Evolutionary conservation across 164 flowering plant genomes (phyloP).

Genomic region (Macadamia integrifolia): DNA sequence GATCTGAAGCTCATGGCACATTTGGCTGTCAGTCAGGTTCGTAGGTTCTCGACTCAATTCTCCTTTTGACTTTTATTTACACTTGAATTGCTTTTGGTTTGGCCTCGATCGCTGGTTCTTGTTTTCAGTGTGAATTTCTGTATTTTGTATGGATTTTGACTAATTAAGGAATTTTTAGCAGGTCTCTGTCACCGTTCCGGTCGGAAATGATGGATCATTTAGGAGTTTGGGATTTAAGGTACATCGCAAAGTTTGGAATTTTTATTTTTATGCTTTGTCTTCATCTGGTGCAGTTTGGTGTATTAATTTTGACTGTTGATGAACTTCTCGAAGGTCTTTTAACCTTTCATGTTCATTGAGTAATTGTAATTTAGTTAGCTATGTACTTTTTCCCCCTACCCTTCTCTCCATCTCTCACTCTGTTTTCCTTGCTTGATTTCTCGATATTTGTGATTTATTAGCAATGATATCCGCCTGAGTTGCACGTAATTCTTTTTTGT

Average conservation of each 20-base stretch:
- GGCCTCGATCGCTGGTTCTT: not conserved
- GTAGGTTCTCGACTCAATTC: not conserved
- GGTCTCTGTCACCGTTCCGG: constrained; percentile 41
- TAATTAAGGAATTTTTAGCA: constrained; percentile 20
- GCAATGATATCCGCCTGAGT: no score
- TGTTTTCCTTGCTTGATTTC: no score
- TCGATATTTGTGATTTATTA: no score
- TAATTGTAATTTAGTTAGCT: no score
- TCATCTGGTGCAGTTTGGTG: not conserved
- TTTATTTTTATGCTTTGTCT: not conserved
- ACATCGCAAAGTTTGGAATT: not conserved
- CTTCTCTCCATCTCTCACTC: not conserved
- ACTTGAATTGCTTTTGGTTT: not conserved
- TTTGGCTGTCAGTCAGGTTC: constrained; percentile 36
- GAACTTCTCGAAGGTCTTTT: not conserved
- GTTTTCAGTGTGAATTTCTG: not conserved
- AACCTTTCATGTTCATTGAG: no score
- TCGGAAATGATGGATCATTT: constrained; percentile 31
- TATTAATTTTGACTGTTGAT: not conserved
- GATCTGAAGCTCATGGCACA: constrained; percentile 39
- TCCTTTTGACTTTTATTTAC: not conserved
- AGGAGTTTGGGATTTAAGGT: constrained; percentile 32
- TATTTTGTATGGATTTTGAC: not conserved
- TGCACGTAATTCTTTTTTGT: no score
- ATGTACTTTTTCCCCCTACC: not conserved